phyloP scores from a whole-genome alignment of 2,329 filamentous ascomycete species.

The Clarireedia sp. region DNA sequence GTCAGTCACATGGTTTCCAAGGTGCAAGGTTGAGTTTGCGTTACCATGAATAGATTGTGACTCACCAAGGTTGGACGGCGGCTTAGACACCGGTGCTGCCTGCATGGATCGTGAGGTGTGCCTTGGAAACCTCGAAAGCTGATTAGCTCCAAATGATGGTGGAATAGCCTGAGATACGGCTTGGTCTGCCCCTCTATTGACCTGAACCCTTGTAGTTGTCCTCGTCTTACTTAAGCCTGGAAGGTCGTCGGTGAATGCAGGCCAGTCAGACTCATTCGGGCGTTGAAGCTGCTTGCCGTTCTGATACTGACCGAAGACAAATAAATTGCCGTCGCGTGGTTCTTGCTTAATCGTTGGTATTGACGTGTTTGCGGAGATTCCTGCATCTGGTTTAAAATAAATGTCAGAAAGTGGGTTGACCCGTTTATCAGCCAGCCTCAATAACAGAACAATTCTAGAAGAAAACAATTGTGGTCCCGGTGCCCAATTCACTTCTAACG shows the following conservation, averaged over 20 bases:
- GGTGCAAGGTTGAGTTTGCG: neutral
- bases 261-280: neutral
- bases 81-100: constrained; percentile 1
- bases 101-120: neutral
- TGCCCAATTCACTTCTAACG: neutral
- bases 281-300: neutral
- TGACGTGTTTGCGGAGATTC: neutral
- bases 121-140: neutral
- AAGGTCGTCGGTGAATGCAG: neutral
- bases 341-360: constrained; percentile 3
- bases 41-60: constrained; percentile 3
- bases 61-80: constrained; percentile 6
- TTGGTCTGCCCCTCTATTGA: neutral
- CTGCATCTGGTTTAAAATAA: neutral
- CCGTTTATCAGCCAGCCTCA: neutral
- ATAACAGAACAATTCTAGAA: neutral
- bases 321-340: neutral
- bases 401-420: neutral
- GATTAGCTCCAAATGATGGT: neutral
- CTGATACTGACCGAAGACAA: constrained; percentile 3
- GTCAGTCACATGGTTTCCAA: neutral
- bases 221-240: neutral
- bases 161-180: neutral
- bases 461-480: neutral
- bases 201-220: neutral